A percentile compares a stretch with the other conserved stretches of the same genome.
These are phyloP conservation scores for Phycomyces nitens DNA, from an alignment of 192 early-diverging fungal species.

Conservation along the genomic window DNA sequence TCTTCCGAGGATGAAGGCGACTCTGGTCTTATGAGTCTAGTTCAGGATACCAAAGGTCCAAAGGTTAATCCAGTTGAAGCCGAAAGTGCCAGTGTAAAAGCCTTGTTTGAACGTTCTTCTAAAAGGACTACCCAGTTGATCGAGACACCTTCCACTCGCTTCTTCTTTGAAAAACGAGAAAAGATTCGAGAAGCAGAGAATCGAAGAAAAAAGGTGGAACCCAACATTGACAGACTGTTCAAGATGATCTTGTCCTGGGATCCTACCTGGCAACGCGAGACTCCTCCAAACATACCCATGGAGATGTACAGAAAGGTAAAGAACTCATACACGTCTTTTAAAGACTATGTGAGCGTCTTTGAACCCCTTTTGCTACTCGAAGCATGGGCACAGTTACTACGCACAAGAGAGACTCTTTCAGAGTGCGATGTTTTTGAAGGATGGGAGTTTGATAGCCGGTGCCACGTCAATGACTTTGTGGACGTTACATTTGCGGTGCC, in stretches of 20 bases:
- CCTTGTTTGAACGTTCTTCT: slow-evolving; percentile 25
- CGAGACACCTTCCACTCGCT: slow-evolving; percentile 27
- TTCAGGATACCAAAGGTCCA: slow-evolving; percentile 7
- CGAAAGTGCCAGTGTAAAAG: slow-evolving; percentile 29
- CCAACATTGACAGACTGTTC: slow-evolving; percentile 54
- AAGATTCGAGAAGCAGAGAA: slow-evolving; percentile 39
- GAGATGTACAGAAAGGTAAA: slow-evolving; percentile 47
- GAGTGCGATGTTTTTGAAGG: slow-evolving; percentile 45
- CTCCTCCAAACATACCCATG: slow-evolving; percentile 43
- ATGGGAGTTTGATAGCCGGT: slow-evolving; percentile 45
- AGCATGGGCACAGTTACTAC: slow-evolving; percentile 78
- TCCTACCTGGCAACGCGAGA: slow-evolving; percentile 45
- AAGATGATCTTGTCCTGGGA: slow-evolving; percentile 63
- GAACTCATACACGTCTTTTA: slow-evolving; percentile 50
- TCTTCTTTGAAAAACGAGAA: slow-evolving; percentile 15
- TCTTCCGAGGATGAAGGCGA: slow-evolving; percentile 32
- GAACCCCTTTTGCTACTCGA: slow-evolving; percentile 85
- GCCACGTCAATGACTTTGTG: slow-evolving; percentile 70
- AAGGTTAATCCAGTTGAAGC: slow-evolving; percentile 13
- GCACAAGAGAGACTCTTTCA: slow-evolving; percentile 61
- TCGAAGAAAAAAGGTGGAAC: slow-evolving; percentile 41
- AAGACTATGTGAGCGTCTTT: slow-evolving; percentile 63
- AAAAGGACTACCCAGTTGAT: slow-evolving; percentile 45
- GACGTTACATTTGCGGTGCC: slow-evolving; percentile 57
- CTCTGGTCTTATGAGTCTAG: slow-evolving; percentile 27